Percentiles rank a stretch among this genome's conserved stretches.
These are phyloP conservation scores for Pisolithus albus DNA, from an alignment of 768 basidiomycete species.

Conservation along the genomic window DNA sequence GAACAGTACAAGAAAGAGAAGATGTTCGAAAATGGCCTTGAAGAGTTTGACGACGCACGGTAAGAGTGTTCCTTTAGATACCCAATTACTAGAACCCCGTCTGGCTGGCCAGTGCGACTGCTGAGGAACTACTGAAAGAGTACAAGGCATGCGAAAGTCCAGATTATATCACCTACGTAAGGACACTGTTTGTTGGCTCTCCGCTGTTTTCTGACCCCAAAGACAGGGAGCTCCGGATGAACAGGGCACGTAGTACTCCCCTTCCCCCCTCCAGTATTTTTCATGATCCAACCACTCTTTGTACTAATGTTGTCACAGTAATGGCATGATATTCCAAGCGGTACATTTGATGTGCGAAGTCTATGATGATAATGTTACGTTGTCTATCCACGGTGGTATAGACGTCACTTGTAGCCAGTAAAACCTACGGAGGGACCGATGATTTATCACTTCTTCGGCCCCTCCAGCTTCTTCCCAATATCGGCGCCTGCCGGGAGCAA, in stretches of 20 bases:
- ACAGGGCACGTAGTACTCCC: no score
- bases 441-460: slow-evolving; percentile 62
- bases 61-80: slow-evolving; percentile 26
- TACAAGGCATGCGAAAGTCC: slow-evolving; percentile 95
- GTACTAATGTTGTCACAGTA: not conserved
- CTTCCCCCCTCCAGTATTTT: not conserved
- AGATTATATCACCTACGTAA: slow-evolving; percentile 85
- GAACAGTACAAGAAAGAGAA: slow-evolving; percentile 98
- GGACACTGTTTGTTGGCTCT: slow-evolving; percentile 18
- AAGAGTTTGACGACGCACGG: slow-evolving; percentile 98
- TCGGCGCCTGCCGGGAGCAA: slow-evolving; percentile 47
- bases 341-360: slow-evolving; percentile 20
- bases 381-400: slow-evolving; percentile 13
- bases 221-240: slow-evolving; percentile 31
- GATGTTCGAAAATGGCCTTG: slow-evolving; percentile 87
- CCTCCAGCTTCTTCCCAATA: slow-evolving; percentile 83
- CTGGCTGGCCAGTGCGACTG: slow-evolving; percentile 56
- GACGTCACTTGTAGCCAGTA: slow-evolving; percentile 22
- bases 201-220: not conserved
- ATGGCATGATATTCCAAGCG: slow-evolving; percentile 1
- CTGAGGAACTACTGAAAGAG: slow-evolving; percentile 83
- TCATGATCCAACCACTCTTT: not conserved
- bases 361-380: slow-evolving; percentile 16
- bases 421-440: slow-evolving; percentile 32
- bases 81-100: not conserved